phyloP scores from a whole-genome alignment of 306 rosid genomes.

The Fragaria nilgerrensis region DNA sequence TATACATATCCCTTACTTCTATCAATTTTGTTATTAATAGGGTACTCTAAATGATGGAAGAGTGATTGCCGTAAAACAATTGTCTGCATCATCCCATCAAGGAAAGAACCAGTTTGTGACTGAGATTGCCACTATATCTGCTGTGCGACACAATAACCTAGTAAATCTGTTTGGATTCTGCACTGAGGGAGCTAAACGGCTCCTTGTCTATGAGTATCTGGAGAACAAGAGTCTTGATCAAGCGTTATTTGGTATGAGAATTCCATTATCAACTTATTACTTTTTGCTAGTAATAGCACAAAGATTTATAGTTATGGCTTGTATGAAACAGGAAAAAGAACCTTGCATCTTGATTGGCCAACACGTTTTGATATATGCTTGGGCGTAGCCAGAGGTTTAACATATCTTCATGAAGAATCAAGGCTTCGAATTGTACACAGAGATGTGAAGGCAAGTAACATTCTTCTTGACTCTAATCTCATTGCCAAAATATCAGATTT shows the following conservation, averaged over 20 bases:
- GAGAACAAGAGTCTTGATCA: conserved; percentile 87
- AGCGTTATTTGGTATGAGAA: conserved; percentile 73
- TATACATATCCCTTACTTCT: too few species aligned
- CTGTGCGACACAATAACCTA: conserved; percentile 79
- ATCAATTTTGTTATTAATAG: conserved; percentile 30
- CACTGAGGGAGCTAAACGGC: conserved; percentile 60
- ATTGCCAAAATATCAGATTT: conserved; percentile 77
- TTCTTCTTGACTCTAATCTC: conserved; percentile 61
- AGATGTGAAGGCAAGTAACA: conserved; percentile 83
- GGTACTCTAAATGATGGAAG: conserved; percentile 78
- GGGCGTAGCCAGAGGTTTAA: conserved; percentile 50
- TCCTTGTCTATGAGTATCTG: conserved; percentile 76
- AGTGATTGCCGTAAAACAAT: conserved; percentile 74
- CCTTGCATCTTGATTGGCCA: conserved; percentile 19
- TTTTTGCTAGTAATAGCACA: neutral
- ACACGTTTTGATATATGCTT: conserved; percentile 19
- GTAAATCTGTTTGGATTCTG: conserved; percentile 80
- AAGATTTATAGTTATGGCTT: neutral
- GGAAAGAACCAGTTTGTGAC: conserved; percentile 77
- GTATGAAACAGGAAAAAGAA: conserved; percentile 17
- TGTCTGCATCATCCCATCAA: conserved; percentile 70
- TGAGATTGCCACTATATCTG: conserved; percentile 83
- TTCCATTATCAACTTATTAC: conserved; percentile 1
- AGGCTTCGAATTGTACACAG: conserved; percentile 70
- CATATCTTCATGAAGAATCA: conserved; percentile 81